phyloP scores from a whole-genome alignment of 2,329 filamentous ascomycete genomes.

The Tolypocladium ovalisporum region DNA sequence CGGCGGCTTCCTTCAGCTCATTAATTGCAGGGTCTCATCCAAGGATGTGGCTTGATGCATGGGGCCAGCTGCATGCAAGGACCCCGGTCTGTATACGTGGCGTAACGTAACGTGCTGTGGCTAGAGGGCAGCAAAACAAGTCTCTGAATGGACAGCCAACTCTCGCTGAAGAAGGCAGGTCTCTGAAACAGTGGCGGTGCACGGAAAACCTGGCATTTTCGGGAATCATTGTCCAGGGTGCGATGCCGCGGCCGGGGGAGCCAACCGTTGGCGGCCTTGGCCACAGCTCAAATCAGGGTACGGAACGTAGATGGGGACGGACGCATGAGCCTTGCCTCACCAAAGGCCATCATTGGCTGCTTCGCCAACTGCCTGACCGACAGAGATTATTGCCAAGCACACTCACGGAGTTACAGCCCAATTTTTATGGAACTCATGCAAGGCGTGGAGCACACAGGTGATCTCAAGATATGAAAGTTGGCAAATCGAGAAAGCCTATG shows the following conservation, averaged over 20 bases:
- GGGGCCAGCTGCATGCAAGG: neutral
- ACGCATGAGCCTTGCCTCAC: neutral
- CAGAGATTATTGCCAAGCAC: neutral
- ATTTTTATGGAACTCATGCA: neutral
- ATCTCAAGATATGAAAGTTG: neutral
- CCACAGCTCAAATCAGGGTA: neutral
- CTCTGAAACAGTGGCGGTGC: constrained; percentile 8
- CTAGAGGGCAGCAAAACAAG: neutral
- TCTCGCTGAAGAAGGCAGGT: neutral
- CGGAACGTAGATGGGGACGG: neutral
- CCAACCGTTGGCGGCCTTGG: neutral
- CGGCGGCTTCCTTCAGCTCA: neutral
- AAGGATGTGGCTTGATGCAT: neutral
- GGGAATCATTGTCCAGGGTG: neutral
- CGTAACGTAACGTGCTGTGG: neutral
- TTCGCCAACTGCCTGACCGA: neutral
- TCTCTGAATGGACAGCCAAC: neutral
- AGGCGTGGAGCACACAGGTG: neutral
- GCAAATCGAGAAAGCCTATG: neutral
- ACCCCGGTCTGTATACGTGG: neutral
- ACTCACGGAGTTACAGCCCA: neutral
- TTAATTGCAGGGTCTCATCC: neutral
- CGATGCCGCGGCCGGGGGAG: neutral
- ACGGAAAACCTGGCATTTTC: neutral
- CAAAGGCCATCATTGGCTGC: neutral